These are phyloP conservation scores for Schizonepeta tenuifolia DNA, from an alignment of 257 asterid species.

Conservation along the genomic window DNA sequence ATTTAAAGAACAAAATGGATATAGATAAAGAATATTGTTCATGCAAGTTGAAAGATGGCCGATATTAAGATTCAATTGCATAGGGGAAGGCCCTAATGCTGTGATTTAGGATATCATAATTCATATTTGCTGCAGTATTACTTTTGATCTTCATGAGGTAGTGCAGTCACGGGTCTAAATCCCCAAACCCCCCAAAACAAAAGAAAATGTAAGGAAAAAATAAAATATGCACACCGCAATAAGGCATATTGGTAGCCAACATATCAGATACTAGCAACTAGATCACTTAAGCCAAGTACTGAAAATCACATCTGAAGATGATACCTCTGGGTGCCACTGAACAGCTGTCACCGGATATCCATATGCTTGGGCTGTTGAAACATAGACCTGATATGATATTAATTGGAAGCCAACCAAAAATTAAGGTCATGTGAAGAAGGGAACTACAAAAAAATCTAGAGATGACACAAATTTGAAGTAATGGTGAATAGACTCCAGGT, in stretches of 20 bases:
- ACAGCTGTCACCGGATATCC: slow-evolving; percentile 73
- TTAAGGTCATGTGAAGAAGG: slow-evolving; percentile 9
- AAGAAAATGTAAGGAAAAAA: too few relatives aligned
- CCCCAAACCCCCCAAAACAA: too few relatives aligned
- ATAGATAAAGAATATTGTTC: not conserved
- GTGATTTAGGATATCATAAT: not conserved
- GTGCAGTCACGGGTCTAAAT: not conserved
- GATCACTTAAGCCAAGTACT: not conserved
- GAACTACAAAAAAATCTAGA: not conserved
- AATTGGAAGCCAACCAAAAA: not conserved
- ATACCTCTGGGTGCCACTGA: slow-evolving; percentile 94
- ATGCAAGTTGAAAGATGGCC: not conserved
- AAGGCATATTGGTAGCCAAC: not conserved
- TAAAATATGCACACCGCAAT: too few relatives aligned
- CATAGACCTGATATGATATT: slow-evolving; percentile 58
- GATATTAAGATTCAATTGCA: not conserved
- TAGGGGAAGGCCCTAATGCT: not conserved
- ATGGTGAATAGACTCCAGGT: slow-evolving; percentile 11
- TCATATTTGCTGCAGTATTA: not conserved
- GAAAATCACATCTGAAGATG: not conserved
- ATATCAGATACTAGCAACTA: not conserved
- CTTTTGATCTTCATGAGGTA: not conserved
- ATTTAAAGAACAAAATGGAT: not conserved
- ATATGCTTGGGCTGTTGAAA: slow-evolving; percentile 70
- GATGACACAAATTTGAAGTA: not conserved